A percentile compares a stretch with the other conserved stretches of the same genome.
phyloP scores from a whole-genome alignment of 805 yeast genomes.

The Schwanniomyces yamadae region DNA sequence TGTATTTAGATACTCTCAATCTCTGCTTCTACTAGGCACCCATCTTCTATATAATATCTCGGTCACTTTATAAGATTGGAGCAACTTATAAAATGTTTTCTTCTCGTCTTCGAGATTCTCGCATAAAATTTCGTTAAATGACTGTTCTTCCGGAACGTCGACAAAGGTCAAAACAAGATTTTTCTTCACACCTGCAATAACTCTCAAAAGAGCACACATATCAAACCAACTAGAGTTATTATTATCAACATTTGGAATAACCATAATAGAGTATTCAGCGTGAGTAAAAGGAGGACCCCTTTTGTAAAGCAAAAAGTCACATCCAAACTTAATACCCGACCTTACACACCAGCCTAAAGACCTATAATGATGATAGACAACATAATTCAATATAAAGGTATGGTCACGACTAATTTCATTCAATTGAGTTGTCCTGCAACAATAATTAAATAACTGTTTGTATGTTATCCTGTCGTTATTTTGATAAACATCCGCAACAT shows the following conservation, averaged over 20 bases:
- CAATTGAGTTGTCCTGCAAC: conserved; percentile 13
- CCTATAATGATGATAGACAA: conserved; percentile 81
- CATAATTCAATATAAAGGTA: conserved; percentile 54
- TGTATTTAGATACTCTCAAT: too few relatives aligned
- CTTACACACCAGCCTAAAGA: conserved; percentile 94
- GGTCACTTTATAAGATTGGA: conserved; percentile 49
- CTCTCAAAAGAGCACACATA: conserved; percentile 67
- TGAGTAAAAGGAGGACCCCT: conserved; percentile 96
- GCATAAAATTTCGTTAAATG: conserved; percentile 21
- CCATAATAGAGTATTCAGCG: conserved; percentile 76
- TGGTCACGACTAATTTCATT: conserved; percentile 20
- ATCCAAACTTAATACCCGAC: conserved; percentile 88
- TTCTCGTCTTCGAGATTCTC: conserved; percentile 14
- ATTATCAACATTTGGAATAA: conserved; percentile 40
- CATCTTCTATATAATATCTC: conserved; percentile 78
- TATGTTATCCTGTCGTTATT: conserved; percentile 14
- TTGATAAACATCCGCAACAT: conserved; percentile 38
- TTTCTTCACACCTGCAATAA: conserved; percentile 84
- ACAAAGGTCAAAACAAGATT: conserved; percentile 69
- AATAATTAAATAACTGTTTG: conserved; percentile 25
- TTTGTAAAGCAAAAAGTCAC: conserved; percentile 78
- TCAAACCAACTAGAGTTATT: conserved; percentile 53
- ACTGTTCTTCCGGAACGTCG: conserved; percentile 45
- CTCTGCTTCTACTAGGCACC: conserved; percentile 83
- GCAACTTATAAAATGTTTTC: conserved; percentile 23